A percentile compares a stretch with the other conserved stretches of the same genome.
phyloP scores from a whole-genome alignment of 805 yeast species.

The Candida maesae region DNA sequence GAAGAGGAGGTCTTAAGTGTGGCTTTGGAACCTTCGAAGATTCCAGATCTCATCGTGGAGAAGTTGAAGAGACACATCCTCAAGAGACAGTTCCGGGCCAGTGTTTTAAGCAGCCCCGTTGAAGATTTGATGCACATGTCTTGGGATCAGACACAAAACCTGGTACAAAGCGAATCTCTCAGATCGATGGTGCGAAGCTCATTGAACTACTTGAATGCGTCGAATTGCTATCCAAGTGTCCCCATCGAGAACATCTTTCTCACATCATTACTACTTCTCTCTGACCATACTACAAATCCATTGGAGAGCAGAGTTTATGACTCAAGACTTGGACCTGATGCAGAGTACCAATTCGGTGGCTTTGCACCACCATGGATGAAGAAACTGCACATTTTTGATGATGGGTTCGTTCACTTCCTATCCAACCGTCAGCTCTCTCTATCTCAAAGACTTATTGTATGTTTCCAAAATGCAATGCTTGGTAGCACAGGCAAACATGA shows the following conservation, averaged over 20 bases:
- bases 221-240: slow-evolving; percentile 1
- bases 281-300: slow-evolving; percentile 2
- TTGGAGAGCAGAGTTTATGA: neutral
- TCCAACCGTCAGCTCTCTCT: neutral
- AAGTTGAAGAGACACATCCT: neutral
- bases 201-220: neutral
- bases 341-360: slow-evolving; percentile 5
- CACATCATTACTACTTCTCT: slow-evolving; percentile 2
- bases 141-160: neutral
- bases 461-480: neutral
- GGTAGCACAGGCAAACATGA: neutral
- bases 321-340: neutral
- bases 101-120: neutral
- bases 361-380: slow-evolving; percentile 2
- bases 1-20: no score
- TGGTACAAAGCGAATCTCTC: neutral
- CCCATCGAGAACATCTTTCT: slow-evolving; percentile 8
- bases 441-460: neutral
- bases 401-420: slow-evolving; percentile 1
- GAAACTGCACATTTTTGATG: slow-evolving; percentile 2
- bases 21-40: no score
- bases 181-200: neutral
- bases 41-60: no score
- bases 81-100: neutral
- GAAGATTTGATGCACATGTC: neutral